Conservation (phyloP, 768 basidiomycete genomes). For the Termitomyces sp. region DNA sequence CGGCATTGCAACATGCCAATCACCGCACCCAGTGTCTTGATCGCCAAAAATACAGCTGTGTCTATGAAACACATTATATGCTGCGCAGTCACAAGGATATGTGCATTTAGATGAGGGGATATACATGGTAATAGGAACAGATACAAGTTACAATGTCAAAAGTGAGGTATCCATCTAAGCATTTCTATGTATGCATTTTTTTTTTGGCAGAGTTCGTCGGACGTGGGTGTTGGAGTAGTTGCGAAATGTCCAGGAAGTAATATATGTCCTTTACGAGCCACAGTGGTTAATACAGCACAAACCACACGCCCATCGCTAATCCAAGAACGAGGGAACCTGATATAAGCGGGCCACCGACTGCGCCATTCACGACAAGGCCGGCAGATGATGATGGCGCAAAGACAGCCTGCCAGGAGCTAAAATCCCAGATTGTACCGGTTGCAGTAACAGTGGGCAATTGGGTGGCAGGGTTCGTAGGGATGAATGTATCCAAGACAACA, state of each 20-base stretch:
- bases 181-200: background rate
- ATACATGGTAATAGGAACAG: background rate
- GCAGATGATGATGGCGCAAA: slow-evolving; percentile 21
- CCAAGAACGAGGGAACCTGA: background rate
- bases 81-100: background rate
- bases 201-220: background rate
- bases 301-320: background rate
- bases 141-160: background rate
- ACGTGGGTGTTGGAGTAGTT: background rate
- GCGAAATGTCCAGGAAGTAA: background rate
- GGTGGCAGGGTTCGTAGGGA: slow-evolving; percentile 32
- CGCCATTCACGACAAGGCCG: background rate
- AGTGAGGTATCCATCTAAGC: background rate
- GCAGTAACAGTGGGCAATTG: slow-evolving; percentile 15
- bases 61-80: background rate
- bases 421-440: slow-evolving; percentile 29
- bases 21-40: too few species aligned
- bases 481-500: slow-evolving; percentile 30
- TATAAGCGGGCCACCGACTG: background rate
- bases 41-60: too few species aligned
- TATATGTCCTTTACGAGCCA: too few species aligned
- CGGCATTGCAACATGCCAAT: too few species aligned
- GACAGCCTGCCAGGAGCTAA: slow-evolving; percentile 24
- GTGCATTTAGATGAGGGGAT: background rate
- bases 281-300: slow-evolving; percentile 1